Evolutionary conservation across 306 rosid genomes (phyloP).

Genomic region (Rosa multiflora): DNA sequence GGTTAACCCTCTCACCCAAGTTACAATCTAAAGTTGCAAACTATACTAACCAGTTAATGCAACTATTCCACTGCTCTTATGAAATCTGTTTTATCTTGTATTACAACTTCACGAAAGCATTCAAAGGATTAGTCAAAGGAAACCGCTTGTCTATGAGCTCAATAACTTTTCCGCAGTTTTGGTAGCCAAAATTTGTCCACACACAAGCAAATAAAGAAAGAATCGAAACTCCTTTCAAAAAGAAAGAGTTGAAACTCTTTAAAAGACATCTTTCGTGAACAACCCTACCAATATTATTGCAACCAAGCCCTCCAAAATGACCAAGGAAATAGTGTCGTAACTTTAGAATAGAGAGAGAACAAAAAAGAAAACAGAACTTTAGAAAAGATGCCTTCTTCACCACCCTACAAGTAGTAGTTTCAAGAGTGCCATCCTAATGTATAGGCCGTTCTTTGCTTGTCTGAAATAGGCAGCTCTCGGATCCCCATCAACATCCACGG

Average conservation of each 20-base stretch:
- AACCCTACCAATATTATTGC: background rate
- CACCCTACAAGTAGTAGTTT: slow-evolving; percentile 84
- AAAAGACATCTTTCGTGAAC: background rate
- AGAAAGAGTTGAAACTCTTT: background rate
- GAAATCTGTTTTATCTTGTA: background rate
- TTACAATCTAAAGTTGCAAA: background rate
- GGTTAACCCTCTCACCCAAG: background rate
- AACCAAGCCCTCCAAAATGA: background rate
- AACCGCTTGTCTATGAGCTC: background rate
- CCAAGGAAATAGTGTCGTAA: background rate
- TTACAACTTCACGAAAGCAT: background rate
- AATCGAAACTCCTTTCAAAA: background rate
- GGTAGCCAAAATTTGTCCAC: background rate
- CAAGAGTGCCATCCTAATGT: slow-evolving; percentile 79
- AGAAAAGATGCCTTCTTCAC: slow-evolving; percentile 26
- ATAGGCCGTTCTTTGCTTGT: slow-evolving; percentile 86
- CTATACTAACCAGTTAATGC: background rate
- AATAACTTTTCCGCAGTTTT: background rate
- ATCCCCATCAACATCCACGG: slow-evolving; percentile 74
- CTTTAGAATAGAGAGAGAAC: background rate
- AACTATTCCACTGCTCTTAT: background rate
- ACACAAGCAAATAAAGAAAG: background rate
- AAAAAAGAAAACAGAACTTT: background rate
- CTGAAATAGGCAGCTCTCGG: slow-evolving; percentile 83
- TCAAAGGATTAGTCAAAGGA: background rate